Evolutionary conservation across 2,329 filamentous ascomycete genomes (phyloP), one percentile per base, ranked within the genome.

Genomic region (Botrytis elliptica): DNA sequence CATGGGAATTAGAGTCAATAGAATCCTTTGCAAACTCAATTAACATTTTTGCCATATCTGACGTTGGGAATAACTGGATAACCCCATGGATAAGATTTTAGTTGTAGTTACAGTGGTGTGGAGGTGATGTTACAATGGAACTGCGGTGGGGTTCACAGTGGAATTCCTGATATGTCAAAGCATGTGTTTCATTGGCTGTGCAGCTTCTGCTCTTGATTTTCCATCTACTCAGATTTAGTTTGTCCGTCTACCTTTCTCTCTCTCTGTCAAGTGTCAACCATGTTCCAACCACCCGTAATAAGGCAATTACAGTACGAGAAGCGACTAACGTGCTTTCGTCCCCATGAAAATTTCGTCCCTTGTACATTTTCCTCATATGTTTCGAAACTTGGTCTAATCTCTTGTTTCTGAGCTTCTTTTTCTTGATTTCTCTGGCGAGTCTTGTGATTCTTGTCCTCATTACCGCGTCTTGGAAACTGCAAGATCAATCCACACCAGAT

Each of bases 101-200:
- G n/a, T 49, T 63, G 16, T n/a, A 29, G 38, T 22, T 42, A 29
- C 36, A 20, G 14, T 57, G 52, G 52, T 64, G 62, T 64, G 62
- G 62, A 65, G 42, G 63, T 46, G 40, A 63, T 64, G 62, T 64
- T 67, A 52, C 64, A 40, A 49, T 55, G 33, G 65, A 33, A 67
- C 55, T 40, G 33, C 22, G 1, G 65, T 55, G 25, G 46, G 33
- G 36, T 22, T 38, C 65, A 40, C 33, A 36, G 42, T 49, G 46
- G 65, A 52, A 14, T 42, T 25, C 42, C 29, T 16, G 12, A 9
- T 29, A 29, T 25, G 16, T 68, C 36, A 20, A 68, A 57, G 36
- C 25, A 57, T 57, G 46, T 40, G 36, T 57, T 68, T 57, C 25
- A 42, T 68, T 42, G 49, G 49, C 9, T 57, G 3, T 57, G 52